Conservation (phyloP, 2,329 filamentous ascomycete genomes). For the Didymella segeticola region DNA sequence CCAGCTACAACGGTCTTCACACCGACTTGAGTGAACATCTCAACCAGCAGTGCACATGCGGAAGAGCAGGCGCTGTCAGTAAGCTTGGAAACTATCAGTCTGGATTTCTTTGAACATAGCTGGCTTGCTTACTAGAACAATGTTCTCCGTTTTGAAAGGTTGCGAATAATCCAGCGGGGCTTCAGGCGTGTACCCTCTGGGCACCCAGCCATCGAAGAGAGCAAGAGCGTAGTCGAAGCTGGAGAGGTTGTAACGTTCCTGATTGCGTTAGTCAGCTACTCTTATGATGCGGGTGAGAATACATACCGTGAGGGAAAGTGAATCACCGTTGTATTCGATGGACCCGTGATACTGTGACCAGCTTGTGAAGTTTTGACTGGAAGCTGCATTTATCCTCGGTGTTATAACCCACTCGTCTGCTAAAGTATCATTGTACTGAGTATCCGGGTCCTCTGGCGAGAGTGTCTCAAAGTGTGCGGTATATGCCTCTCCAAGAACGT, state of each 20-base stretch:
- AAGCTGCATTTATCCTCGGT: slow-evolving; percentile 25
- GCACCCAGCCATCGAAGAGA: background rate
- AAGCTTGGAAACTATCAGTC: too few relatives aligned
- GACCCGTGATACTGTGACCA: slow-evolving; percentile 51
- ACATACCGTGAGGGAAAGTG: slow-evolving; percentile 46
- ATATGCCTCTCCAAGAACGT: slow-evolving; percentile 24
- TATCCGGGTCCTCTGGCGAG: slow-evolving; percentile 6
- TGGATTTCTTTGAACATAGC: too few relatives aligned
- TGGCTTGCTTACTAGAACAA: too few relatives aligned
- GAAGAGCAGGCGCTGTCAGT: slow-evolving; percentile 64
- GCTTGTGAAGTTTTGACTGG: slow-evolving; percentile 42
- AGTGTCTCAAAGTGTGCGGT: slow-evolving; percentile 10
- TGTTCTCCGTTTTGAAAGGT: too few relatives aligned
- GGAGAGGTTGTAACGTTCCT: slow-evolving; percentile 27
- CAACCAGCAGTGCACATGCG: slow-evolving; percentile 62
- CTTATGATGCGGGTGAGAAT: too few relatives aligned
- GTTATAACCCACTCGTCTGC: slow-evolving; percentile 27
- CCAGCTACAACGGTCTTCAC: slow-evolving; percentile 63
- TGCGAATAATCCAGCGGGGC: background rate
- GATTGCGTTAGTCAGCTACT: background rate
- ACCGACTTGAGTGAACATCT: slow-evolving; percentile 58
- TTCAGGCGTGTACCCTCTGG: background rate
- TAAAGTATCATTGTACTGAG: background rate
- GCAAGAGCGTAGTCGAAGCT: slow-evolving; percentile 11
- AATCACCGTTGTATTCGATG: slow-evolving; percentile 35